phyloP scores from a whole-genome alignment of 306 rosid species.

The Crataegus laevigata region DNA sequence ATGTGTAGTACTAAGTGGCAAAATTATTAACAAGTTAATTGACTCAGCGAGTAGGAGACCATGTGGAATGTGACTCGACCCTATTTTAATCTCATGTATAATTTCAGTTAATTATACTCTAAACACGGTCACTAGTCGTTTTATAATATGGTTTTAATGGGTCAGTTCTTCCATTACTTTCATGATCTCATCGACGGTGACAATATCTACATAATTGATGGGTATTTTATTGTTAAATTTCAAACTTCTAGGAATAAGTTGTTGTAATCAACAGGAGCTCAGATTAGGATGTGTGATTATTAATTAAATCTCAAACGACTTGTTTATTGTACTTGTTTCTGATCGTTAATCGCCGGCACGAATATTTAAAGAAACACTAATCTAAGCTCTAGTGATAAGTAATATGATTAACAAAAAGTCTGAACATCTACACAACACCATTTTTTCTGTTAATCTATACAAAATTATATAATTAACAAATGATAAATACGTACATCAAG shows the following conservation, averaged over 20 bases:
- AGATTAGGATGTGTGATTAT: constrained; percentile 6
- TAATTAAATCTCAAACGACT: not conserved
- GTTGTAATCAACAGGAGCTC: not conserved
- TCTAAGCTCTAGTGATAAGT: not conserved
- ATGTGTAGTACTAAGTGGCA: accelerated
- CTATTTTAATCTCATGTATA: not conserved
- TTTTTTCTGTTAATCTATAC: no score
- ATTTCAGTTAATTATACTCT: not conserved
- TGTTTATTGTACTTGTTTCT: not conserved
- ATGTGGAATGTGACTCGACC: not conserved
- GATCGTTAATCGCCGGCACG: constrained; percentile 7
- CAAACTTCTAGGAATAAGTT: not conserved
- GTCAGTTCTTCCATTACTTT: not conserved
- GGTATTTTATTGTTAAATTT: not conserved
- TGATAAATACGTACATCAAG: not conserved
- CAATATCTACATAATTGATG: not conserved
- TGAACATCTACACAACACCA: not conserved
- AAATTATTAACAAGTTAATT: not conserved
- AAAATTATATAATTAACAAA: no score
- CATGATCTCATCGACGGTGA: not conserved
- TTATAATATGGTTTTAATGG: not conserved
- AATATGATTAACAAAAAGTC: not conserved
- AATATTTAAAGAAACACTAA: constrained; percentile 2
- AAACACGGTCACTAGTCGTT: not conserved
- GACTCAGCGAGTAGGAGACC: not conserved